Evolutionary conservation across 2,329 filamentous ascomycete species (phyloP), one percentile per base, ranked within the genome.

Genomic region (Diaporthe citrichinensis): DNA sequence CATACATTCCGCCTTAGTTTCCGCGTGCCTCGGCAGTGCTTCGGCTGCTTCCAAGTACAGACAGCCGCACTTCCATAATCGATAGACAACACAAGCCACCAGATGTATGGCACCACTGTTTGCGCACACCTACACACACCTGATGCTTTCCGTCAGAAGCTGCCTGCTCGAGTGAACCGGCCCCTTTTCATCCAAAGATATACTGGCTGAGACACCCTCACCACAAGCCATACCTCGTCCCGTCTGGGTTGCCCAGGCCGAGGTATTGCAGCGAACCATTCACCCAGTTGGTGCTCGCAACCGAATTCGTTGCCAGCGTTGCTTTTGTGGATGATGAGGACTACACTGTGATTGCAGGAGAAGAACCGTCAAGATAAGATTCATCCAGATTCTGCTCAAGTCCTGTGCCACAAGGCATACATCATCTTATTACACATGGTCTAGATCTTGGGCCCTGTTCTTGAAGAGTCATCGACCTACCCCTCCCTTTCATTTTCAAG

Each of bases 11-110:
- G 65, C 31, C 46, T 53, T 36, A 25, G 62, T 39, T 51, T 51
- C 62, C n/a, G 46, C 46, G 53, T 34, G 44, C 31, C 62, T 39
- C 62, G 62, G 62, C n/a, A 68, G 44, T 68, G 62, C 62, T 53
- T 68, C 62, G 62, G 62, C 41, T 39, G 62, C 31, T 68, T 53
- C 31, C 49, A 49, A 68, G 62, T 31, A 28, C 59, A 44, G 23
- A n/a, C 46, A 53, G 23, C 62, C 62, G 23, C 44, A 51, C 31
- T 68, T 17, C 20, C 20, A 17, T 25, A 25, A 25, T 39, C 31
- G 31, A 34, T 9, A 39, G 36, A 49, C 62, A 36, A 51, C 23
- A 51, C 28, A 34, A 51, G 61, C 25, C 31, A 51, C 44, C 62
- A 51, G 12, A 25, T 36, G 44, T 36, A 49, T 51, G 31, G 23